phyloP scores from a whole-genome alignment of 1,284 basidiomycete genomes.

The Melampsora larici-populina region DNA sequence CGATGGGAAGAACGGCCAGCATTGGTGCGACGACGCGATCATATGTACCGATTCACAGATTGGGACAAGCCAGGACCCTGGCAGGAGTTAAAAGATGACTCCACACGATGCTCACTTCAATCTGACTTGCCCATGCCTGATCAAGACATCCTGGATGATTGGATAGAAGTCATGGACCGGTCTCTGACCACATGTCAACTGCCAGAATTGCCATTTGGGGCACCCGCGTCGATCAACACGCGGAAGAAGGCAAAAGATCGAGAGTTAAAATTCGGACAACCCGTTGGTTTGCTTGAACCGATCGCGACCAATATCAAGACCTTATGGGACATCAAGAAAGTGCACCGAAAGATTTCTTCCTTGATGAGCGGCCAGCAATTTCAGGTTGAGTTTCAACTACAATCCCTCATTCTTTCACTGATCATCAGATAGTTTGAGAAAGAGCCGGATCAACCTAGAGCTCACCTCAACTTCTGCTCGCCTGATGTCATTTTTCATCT shows the following conservation, averaged over 20 bases:
- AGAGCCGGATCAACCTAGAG: too few relatives aligned
- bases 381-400: constrained; percentile 16
- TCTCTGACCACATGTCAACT: constrained; percentile 9
- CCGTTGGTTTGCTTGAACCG: constrained; percentile 6
- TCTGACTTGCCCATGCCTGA: neutral
- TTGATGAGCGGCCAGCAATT: constrained; percentile 20
- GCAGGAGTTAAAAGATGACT: neutral
- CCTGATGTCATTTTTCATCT: too few relatives aligned
- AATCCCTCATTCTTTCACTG: neutral
- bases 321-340: constrained; percentile 41
- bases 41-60: constrained; percentile 30
- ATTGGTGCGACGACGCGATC: constrained; percentile 9
- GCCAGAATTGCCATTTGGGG: constrained; percentile 26
- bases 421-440: too few relatives aligned
- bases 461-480: too few relatives aligned
- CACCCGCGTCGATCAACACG: constrained; percentile 10
- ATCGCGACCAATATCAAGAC: constrained; percentile 33
- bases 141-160: neutral
- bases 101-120: neutral
- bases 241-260: constrained; percentile 20
- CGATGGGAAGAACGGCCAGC: constrained; percentile 23
- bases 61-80: constrained; percentile 5
- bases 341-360: constrained; percentile 24
- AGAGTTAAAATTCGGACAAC: neutral
- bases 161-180: constrained; percentile 18